phyloP scores from a whole-genome alignment of 176 grass and related monocot species.

The Coix lacrymajobi region DNA sequence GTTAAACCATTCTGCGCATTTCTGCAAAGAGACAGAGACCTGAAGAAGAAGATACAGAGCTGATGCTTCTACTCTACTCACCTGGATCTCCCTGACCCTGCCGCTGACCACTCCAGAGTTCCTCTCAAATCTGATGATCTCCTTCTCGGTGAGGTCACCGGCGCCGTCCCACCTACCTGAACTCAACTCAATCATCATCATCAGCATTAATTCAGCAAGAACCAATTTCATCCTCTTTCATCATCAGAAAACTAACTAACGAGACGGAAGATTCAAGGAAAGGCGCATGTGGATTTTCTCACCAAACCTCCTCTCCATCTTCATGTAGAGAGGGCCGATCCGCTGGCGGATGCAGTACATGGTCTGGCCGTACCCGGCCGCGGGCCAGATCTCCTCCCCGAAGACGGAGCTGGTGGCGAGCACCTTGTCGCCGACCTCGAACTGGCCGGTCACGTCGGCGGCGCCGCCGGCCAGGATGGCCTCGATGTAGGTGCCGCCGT shows the following conservation, averaged over 20 bases:
- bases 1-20: not conserved
- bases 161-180: slow-evolving; percentile 49
- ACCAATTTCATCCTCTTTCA: not conserved
- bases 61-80: slow-evolving; percentile 13
- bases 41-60: not conserved
- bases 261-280: not conserved
- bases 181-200: not conserved
- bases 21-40: not conserved
- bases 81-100: slow-evolving; percentile 89
- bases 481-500: slow-evolving; percentile 86
- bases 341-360: slow-evolving; percentile 96
- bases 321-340: slow-evolving; percentile 79
- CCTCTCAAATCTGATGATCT: slow-evolving; percentile 93
- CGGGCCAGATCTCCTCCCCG: slow-evolving; percentile 90
- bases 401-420: slow-evolving; percentile 84
- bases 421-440: slow-evolving; percentile 90
- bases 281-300: not conserved
- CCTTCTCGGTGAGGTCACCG: slow-evolving; percentile 80
- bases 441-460: slow-evolving; percentile 68
- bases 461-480: slow-evolving; percentile 62
- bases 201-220: not conserved
- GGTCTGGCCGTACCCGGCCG: slow-evolving; percentile 84
- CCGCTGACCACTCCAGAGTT: slow-evolving; percentile 86
- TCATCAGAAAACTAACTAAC: not conserved
- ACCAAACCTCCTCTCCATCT: slow-evolving; percentile 82